Base-by-base conservation (phyloP, 441 rosid genomes). In the Arabidopsis lyrata region DNA sequence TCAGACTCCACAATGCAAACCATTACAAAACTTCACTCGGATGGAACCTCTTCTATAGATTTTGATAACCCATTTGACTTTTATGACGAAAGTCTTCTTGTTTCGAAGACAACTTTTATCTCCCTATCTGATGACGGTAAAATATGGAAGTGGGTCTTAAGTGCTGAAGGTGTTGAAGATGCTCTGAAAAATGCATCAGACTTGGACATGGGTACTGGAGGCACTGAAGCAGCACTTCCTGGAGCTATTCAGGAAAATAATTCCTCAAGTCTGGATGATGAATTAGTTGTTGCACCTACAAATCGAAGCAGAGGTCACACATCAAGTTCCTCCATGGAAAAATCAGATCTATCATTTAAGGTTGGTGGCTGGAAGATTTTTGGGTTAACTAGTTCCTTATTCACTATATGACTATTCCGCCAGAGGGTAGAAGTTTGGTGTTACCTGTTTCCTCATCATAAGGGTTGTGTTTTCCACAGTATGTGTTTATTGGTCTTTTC, bases 41-140 rank as follows among this genome's bases (percentile, higher is more conserved):
- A 86, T 81, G 83, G 80, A 70, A 77, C 71, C 31, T 66, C 79
- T 77, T 61, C 80, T 74, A 77, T 75, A 81, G 97, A 91, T 78
- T 81, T 86, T 66, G 91, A 91, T 75, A 89, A 81, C 81, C 98
- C 93, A 66, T 92, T 95, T 66, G 97, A 95, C 82, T 89, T 95
- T 78, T 81, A 80, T 53, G 97, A 92, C 58, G 88, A 92, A 68
- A 83, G 89, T 65, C 83, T 84, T 78, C 86, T 84, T 79, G 84
- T 82, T 75, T 84, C 90, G 29, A 88, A 88, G 84, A 86, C 93
- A 24, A 84, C 78, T 69, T 57, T 95, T 76, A 76, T 92, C 68
- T 90, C 97, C 79, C 87, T 95, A 75, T 90, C 99, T 74, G 98
- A 95, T 75, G 98, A 95, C 75, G 97, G 99, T 63, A 95, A 91